A percentile compares a stretch with the other conserved stretches of the same genome.
Conservation (phyloP, 306 rosid genomes). For the Abrus precatorius region DNA sequence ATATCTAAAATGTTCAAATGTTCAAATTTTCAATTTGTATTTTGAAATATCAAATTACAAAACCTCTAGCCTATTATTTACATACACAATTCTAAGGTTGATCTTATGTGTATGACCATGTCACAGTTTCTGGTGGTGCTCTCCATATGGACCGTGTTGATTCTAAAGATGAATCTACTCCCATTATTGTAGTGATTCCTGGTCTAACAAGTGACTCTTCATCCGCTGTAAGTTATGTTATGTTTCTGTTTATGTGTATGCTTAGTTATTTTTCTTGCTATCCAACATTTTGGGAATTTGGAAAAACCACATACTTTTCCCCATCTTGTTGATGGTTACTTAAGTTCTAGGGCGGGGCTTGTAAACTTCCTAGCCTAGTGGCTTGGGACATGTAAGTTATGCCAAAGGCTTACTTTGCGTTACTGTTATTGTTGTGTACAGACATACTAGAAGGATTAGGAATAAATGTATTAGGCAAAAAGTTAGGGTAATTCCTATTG, state of each 20-base stretch:
- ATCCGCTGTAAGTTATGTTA: constrained; percentile 72
- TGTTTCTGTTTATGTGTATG: constrained; percentile 9
- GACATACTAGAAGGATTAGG: background rate
- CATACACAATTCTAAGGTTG: constrained; percentile 19
- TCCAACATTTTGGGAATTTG: constrained; percentile 20
- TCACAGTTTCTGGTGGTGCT: constrained; percentile 61
- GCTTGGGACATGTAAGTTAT: background rate
- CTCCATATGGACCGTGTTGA: constrained; percentile 42
- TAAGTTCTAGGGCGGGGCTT: constrained; percentile 16
- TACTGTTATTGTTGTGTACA: background rate
- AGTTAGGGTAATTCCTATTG: background rate
- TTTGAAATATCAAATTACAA: constrained; percentile 19
- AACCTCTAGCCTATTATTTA: constrained; percentile 15
- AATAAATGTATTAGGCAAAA: background rate
- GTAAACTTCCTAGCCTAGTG: constrained; percentile 27
- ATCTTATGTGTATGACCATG: constrained; percentile 38
- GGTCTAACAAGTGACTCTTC: constrained; percentile 91
- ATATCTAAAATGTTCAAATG: constrained; percentile 40
- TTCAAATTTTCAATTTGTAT: background rate
- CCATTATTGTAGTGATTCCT: constrained; percentile 78
- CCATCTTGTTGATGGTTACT: constrained; percentile 17
- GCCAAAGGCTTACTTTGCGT: constrained; percentile 33
- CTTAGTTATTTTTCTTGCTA: background rate
- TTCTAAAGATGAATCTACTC: constrained; percentile 65
- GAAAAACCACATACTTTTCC: background rate